phyloP scores from a whole-genome alignment of 169 alveolate species.

The Miamiensis avidus region DNA sequence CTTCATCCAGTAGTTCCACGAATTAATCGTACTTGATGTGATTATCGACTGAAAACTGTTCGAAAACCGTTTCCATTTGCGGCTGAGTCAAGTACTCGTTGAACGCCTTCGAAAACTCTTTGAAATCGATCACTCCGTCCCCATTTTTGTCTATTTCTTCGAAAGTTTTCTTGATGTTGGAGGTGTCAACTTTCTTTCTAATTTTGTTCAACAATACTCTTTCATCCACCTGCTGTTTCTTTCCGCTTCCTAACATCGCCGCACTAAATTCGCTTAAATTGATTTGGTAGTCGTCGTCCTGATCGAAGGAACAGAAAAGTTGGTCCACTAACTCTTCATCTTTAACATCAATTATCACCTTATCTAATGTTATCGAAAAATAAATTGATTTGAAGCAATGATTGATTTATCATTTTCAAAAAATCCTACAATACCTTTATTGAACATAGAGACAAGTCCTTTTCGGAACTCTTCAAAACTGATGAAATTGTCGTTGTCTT shows the following conservation, averaged over 20 bases:
- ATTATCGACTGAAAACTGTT: background rate
- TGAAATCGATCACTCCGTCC: background rate
- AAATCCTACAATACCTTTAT: background rate
- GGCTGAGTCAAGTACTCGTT: background rate
- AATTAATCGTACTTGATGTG: background rate
- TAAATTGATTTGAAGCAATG: too few species aligned
- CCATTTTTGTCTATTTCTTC: background rate
- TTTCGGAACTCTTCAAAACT: background rate
- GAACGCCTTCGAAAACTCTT: background rate
- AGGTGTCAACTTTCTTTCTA: background rate
- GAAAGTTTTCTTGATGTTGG: background rate
- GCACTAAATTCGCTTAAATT: background rate
- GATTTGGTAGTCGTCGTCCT: background rate
- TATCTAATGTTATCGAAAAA: background rate
- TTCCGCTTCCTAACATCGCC: background rate
- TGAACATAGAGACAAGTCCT: background rate
- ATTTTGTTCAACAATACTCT: background rate
- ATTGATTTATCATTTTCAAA: too few species aligned
- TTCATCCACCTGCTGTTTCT: background rate
- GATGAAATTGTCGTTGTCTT: background rate
- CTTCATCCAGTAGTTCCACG: background rate
- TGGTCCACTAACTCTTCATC: background rate
- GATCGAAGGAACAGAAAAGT: background rate
- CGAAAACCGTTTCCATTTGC: background rate
- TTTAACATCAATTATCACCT: background rate